These are phyloP conservation scores for Barbatosphaeria neglecta DNA, from an alignment of 495 filamentous ascomycete genomes.

Conservation along the genomic window DNA sequence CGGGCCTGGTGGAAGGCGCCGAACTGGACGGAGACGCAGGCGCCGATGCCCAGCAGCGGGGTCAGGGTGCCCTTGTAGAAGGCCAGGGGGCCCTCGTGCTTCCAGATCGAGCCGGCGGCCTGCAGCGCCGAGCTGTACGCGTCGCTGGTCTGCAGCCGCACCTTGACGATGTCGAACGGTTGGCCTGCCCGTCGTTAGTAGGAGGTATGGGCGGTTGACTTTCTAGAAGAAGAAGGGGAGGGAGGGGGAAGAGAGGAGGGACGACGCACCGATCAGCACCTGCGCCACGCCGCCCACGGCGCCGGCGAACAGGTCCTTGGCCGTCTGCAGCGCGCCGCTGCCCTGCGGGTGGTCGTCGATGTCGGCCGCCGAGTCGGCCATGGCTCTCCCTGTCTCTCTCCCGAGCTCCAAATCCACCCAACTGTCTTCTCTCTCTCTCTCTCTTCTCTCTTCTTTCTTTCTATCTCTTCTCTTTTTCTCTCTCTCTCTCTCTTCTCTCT, in stretches of 20 bases:
- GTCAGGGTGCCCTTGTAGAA: conserved; percentile 99
- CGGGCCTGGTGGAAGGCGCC: conserved; percentile 92
- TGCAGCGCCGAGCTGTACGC: conserved; percentile 70
- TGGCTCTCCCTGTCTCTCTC: too few relatives aligned
- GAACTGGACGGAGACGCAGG: conserved; percentile 96
- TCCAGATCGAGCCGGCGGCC: conserved; percentile 71
- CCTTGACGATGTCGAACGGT: conserved; percentile 98
- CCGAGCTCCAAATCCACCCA: neutral
- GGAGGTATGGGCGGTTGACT: neutral
- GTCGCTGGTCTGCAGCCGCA: conserved; percentile 80
- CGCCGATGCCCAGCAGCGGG: conserved; percentile 91
- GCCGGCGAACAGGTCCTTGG: conserved; percentile 87
- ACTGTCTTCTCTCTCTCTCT: too few relatives aligned
- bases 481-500: too few relatives aligned
- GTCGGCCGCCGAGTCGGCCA: conserved; percentile 31
- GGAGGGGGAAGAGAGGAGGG: neutral
- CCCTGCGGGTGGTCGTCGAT: conserved; percentile 15
- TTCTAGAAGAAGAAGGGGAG: neutral
- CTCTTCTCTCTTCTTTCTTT: too few relatives aligned
- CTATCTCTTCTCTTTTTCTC: too few relatives aligned
- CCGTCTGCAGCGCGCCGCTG: conserved; percentile 36
- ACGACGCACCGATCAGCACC: conserved; percentile 74
- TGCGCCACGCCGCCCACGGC: conserved; percentile 89
- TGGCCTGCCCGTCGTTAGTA: conserved; percentile 51
- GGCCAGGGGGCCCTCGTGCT: conserved; percentile 74